Evolutionary conservation across 106 monocot species (phyloP), one percentile per base, ranked within the genome.

Genomic region (Allium sativum): DNA sequence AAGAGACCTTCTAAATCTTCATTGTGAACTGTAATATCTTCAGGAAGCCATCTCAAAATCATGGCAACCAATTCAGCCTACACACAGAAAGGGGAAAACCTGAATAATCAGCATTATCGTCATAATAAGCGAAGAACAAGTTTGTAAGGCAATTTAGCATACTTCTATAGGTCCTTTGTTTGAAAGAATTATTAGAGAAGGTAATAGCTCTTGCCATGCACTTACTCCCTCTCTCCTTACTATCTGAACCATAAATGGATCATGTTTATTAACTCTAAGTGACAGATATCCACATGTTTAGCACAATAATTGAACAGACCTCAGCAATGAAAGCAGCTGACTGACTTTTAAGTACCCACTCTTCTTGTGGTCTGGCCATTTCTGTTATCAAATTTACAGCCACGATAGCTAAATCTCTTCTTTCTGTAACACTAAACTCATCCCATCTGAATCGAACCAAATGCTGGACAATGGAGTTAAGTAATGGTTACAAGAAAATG

Each of bases 21-120:
- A 76, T 98, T 92, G 59, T 98, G 98, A 75, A 98, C 98, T 67
- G 98, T 92, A 21, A 98, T 92, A 76, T 98, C 98, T 76, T 98
- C 98, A 51, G 98, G 98, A 77, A 98, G 92, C 92, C 92, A 98
- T 70, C 98, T 98, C 74, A 98, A 68, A 65, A 98, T 72, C 84
- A 98, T 98, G 14, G 98, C 84, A 61, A 92, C 98, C 59, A 92
- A 68, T 55, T 98, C 98, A 73, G 85, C 98, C 98, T 98, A 67
- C 55, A 59, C 13, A 59, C 21, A 13, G 15, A 43, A 22, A 62
- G 55, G 56, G 45, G 48, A 70, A 12, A 58, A 44, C 52, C 59
- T 56, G 44, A 58, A 70, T 16, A 0, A 31, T 31, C 31, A 3
- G 31, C 1, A 31, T 31, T 31, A 31, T 31, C 31, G 5, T 31